phyloP scores from a whole-genome alignment of 2,329 filamentous ascomycete species.

The Albophoma yamanashiensis region DNA sequence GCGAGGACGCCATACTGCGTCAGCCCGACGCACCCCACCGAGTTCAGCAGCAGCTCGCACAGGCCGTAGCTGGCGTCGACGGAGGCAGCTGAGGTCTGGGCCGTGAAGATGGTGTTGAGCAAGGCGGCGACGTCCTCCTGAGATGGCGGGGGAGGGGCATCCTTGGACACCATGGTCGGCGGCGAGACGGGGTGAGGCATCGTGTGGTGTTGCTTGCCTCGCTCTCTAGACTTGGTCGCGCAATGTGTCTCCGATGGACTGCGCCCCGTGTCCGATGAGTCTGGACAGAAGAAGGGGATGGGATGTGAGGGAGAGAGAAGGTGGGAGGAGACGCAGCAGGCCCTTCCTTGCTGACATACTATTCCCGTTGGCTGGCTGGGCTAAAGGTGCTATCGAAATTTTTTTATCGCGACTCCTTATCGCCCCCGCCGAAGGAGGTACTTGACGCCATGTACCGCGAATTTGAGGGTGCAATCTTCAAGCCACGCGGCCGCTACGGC shows the following conservation, averaged over 20 bases:
- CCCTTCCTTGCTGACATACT: background rate
- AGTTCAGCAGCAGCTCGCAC: slow-evolving; percentile 47
- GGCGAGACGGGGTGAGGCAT: slow-evolving; percentile 41
- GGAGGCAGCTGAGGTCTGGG: slow-evolving; percentile 57
- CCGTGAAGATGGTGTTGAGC: slow-evolving; percentile 56
- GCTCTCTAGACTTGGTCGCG: background rate
- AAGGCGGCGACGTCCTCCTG: slow-evolving; percentile 55
- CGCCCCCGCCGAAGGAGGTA: background rate
- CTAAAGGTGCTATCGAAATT: background rate
- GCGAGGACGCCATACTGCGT: slow-evolving; percentile 41
- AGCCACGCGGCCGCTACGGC: background rate
- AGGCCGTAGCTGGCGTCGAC: slow-evolving; percentile 53
- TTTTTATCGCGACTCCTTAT: slow-evolving; percentile 1
- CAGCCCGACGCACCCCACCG: slow-evolving; percentile 42
- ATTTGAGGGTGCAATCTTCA: background rate
- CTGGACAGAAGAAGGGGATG: slow-evolving; percentile 3
- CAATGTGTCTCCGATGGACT: background rate
- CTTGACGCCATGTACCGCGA: background rate
- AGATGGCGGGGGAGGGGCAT: slow-evolving; percentile 46
- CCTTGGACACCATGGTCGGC: slow-evolving; percentile 36
- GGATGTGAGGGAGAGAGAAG: background rate
- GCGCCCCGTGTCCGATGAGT: background rate
- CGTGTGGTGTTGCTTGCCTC: slow-evolving; percentile 6
- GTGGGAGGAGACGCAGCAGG: slow-evolving; percentile 2
- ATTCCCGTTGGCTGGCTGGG: background rate